These are phyloP conservation scores for Suillus subalutaceus DNA, from an alignment of 768 basidiomycete species.

Conservation along the genomic window DNA sequence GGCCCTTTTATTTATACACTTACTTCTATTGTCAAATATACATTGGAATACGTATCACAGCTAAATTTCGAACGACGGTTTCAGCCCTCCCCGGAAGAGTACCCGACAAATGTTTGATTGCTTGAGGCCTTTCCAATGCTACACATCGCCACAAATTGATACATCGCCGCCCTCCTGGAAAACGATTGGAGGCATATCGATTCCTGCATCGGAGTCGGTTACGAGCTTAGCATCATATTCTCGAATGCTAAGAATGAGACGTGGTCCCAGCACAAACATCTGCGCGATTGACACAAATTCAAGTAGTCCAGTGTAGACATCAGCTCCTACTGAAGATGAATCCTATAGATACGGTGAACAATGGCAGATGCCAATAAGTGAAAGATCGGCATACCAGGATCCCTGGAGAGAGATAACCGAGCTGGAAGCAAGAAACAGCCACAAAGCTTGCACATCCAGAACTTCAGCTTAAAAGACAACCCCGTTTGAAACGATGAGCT, in stretches of 20 bases:
- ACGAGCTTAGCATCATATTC: not conserved
- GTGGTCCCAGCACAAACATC: conserved; percentile 6
- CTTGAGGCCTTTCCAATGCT: not conserved
- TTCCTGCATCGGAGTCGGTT: not conserved
- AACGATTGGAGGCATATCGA: not conserved
- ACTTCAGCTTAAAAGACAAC: not conserved
- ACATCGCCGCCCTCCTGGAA: not conserved
- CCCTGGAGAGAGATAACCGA: not conserved
- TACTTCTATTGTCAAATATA: not conserved
- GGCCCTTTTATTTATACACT: not conserved
- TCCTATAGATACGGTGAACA: not conserved
- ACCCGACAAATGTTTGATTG: not conserved
- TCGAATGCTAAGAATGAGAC: conserved; percentile 2
- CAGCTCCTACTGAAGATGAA: not conserved
- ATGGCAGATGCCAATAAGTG: not conserved
- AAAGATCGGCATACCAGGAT: not conserved
- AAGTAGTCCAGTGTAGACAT: not conserved
- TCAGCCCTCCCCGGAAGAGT: not conserved
- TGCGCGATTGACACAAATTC: not conserved
- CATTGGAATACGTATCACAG: not conserved
- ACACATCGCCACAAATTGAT: not conserved
- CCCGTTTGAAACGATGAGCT: not conserved
- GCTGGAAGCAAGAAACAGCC: not conserved
- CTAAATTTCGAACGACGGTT: not conserved
- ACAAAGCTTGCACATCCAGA: not conserved